Evolutionary conservation across 148 eudicot species (phyloP), one percentile per base, ranked within the genome.

Genomic region (Suaeda aralocaspica): DNA sequence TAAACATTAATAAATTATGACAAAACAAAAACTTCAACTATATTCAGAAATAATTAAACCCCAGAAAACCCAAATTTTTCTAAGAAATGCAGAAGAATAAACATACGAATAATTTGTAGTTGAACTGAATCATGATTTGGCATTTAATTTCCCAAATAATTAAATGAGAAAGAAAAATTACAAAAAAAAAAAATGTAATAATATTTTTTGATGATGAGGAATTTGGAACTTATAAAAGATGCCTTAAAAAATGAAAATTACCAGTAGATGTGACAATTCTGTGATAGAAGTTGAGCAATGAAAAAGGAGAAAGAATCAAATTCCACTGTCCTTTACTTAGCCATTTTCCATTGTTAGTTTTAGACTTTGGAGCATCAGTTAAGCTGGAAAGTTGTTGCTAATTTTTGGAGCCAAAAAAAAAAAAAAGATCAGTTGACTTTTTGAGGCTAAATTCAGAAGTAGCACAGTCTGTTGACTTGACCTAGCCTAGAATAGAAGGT

Each of bases 61-160:
- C 64, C 50, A 31, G 15, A 57, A 29, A 71, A 34, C 52, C 21
- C 19, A 71, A n/a, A 33, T 64, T 63, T 39, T 22, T 29, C 46
- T 21, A 49, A 39, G 9, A 60, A 66, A 76, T 64, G 3, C 51
- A 15, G 1, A 15, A 18, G 21, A 18, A 4, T 16, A 2, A 30
- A 77, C 90, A 77, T 84, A 84, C 88, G 75, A 78, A 88, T 76
- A 51, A 57, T 67, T 53, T 29, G 85, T 39, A 82, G 51, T 31
- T 69, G 48, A 57, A 51, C 63, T 31, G 70, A 59, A 69, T 76
- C 49, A 72, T 76, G 55, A 75, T 77, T 76, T 25, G 70, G 71
- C 82, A 60, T 76, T 68, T 51, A 45, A 25, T 49, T 59, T 59
- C 79, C 72, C 69, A 83, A 82, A 66, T 56, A 74, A 75, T 72